Conservation (phyloP, 805 yeast genomes). For the Sugiyamaella floridensis region DNA sequence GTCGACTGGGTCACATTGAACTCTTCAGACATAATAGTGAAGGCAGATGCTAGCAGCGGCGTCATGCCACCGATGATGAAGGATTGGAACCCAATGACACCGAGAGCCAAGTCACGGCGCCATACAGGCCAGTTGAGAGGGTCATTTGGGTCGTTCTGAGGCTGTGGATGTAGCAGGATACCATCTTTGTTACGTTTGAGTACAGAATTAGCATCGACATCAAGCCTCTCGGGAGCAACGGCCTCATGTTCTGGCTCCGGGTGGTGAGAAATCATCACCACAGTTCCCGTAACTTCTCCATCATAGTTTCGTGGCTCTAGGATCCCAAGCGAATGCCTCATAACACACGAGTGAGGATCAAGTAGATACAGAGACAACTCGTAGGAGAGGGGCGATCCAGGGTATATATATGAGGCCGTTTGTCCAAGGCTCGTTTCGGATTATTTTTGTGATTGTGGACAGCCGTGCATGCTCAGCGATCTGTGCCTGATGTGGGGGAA, state of each 20-base stretch:
- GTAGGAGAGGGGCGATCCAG: no score
- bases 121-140: slow-evolving; percentile 62
- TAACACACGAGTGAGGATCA: background rate
- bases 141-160: slow-evolving; percentile 55
- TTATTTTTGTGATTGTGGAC: background rate
- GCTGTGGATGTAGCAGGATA: slow-evolving; percentile 52
- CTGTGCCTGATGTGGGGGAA: background rate
- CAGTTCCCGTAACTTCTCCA: slow-evolving; percentile 42
- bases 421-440: background rate
- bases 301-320: slow-evolving; percentile 34
- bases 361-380: no score
- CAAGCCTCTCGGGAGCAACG: slow-evolving; percentile 1
- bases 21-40: slow-evolving; percentile 36
- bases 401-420: no score
- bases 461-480: background rate
- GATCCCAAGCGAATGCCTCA: slow-evolving; percentile 31
- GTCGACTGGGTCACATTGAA: slow-evolving; percentile 38
- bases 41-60: slow-evolving; percentile 53
- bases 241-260: background rate
- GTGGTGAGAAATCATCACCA: slow-evolving; percentile 17
- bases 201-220: slow-evolving; percentile 1
- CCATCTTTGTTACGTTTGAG: slow-evolving; percentile 45
- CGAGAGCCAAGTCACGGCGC: slow-evolving; percentile 48
- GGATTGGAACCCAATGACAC: slow-evolving; percentile 49
- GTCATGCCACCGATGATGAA: slow-evolving; percentile 59